Base-by-base conservation (phyloP, 192 early-diverging fungal genomes). In the Umbelopsis ramanniana region DNA sequence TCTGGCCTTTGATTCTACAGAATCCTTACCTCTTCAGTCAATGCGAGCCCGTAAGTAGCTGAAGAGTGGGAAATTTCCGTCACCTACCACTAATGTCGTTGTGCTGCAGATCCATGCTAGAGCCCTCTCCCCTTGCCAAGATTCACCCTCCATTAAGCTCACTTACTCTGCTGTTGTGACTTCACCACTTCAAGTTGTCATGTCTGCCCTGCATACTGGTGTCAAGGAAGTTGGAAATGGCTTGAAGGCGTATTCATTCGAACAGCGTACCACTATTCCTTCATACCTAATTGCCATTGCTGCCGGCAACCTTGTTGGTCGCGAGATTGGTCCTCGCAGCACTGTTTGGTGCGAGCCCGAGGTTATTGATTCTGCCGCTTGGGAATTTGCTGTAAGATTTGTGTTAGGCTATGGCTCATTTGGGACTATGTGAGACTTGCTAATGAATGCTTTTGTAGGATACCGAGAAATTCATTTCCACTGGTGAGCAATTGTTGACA, bases 301-400 rank as follows among this genome's bases (percentile, higher is more conserved):
- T 9, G 92, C 93, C 46, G 97, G 97, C 45, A 95, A 99, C 80
- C 68, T 97, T 24, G 88, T 83, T 26, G 89, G 91, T 66, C 83
- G 86, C 24, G 83, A 91, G 46, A 91, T 99, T 74, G 96, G 97
- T 68, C 95, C 94, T 52, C 90, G 97, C 60, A 89, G 92, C 40
- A 93, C 94, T 9, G 95, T 99, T n/a, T 99, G 95, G 96, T 91
- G 90, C 46, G 97, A 99, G 83, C 96, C 94, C 23, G 94, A 94
- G 74, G 83, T 91, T 37, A 84, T 98, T 35, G 92, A 96, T 37
- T 83, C 83, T 46, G 92, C 93, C 71, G 97, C 96, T 10, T 96
- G 93, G 93, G 97, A 99, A 85, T 99, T 99, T 87, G 86, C 78
- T 17, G 76, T 73, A 71, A 74, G 74, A 21, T 84, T 33, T 12